Base-by-base conservation (phyloP, 2,329 filamentous ascomycete genomes). In the Neofusicoccum cordaticola region DNA sequence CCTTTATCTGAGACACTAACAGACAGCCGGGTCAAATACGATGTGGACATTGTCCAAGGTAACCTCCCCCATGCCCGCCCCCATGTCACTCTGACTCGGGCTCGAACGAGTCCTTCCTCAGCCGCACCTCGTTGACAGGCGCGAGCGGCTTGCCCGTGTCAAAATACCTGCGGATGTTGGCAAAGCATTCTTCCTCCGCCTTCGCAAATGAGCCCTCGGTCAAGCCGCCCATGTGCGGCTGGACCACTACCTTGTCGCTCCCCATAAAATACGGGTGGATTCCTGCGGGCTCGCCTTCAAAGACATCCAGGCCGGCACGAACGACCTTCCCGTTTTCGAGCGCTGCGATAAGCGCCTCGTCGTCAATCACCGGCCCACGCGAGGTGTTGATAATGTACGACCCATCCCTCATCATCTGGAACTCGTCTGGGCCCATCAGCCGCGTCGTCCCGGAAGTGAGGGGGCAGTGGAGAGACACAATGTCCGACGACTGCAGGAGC, bases 331-430 rank as follows among this genome's bases (percentile, higher is more conserved):
- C 82, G 5, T 71, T 77, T 63, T 83, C 77, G 4, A 86, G 68
- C 0, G 82, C 83, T 11, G 73, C 69, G 5, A 82, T 75, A 15
- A 86, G 68, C 0, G 83, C 83, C 3, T 71, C 69, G 67, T 85
- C 82, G 65, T 85, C 78, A 0, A 86, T 72, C 2, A 85, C 72
- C 12, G 77, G 77, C 0, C 84, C 84, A 0, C 84, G 77, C 0
- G 83, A 80, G 0, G 83, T 85, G 68, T 86, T 86, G 37, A 85
- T 73, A 3, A 86, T 69, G 62, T 81, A 78, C 0, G 75, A 71
- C 0, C 82, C 81, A 1, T 78, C 73, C 65, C 83, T 85, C 80
- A 85, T 84, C 15, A 71, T 73, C 0, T 71, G 69, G 13, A 85
- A 81, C 66, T 83, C 76, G 0, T 66, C 67, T 0, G 69, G 65